These are phyloP conservation scores for Meira miltonrushii DNA, from an alignment of 1,284 basidiomycete genomes.

Conservation along the genomic window DNA sequence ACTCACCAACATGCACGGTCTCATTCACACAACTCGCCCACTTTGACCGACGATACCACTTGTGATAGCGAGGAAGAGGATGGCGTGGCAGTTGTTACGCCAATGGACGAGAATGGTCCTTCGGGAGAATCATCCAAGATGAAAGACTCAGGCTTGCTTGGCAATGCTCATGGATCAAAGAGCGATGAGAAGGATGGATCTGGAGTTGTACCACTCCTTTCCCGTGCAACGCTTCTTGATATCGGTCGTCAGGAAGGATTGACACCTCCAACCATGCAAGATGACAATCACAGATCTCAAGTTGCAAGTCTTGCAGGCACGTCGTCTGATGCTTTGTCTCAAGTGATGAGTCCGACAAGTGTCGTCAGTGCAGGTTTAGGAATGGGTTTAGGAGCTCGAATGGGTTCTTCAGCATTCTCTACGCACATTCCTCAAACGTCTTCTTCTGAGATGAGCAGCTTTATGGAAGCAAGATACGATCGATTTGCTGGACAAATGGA, in stretches of 20 bases:
- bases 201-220: background rate
- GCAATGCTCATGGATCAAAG: too few species aligned
- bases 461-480: conserved; percentile 29
- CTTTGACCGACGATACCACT: background rate
- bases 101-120: background rate
- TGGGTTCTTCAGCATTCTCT: conserved; percentile 31
- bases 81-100: background rate
- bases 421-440: conserved; percentile 17
- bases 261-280: background rate
- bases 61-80: background rate
- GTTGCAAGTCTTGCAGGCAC: too few species aligned
- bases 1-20: too few species aligned
- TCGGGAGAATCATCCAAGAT: too few species aligned
- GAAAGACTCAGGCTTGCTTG: too few species aligned
- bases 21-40: background rate
- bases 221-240: background rate
- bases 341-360: conserved; percentile 9
- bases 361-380: conserved; percentile 36
- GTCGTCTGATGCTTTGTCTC: too few species aligned
- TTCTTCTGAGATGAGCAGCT: conserved; percentile 17
- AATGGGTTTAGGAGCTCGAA: conserved; percentile 36
- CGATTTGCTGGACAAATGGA: conserved; percentile 18
- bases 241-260: background rate
- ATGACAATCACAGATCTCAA: background rate
- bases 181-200: background rate